A percentile compares a stretch with the other conserved stretches of the same genome.
phyloP scores from a whole-genome alignment of 805 yeast species.

The Barnettozyma sp. region DNA sequence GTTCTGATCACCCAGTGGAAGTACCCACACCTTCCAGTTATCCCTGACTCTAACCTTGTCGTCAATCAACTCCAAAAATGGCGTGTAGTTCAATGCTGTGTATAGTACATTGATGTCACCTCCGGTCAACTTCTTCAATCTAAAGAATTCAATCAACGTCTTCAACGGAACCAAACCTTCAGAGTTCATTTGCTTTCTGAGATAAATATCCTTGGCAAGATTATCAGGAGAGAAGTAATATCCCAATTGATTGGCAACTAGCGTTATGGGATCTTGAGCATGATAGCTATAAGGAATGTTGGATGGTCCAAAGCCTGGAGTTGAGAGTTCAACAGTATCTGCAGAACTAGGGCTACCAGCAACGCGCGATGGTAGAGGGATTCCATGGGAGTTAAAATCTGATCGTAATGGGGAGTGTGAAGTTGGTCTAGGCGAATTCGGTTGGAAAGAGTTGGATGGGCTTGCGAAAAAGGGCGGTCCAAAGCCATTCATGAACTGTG shows the following conservation, averaged over 20 bases:
- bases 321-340: too few relatives aligned
- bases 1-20: constrained; percentile 46
- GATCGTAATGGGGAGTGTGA: constrained; percentile 18
- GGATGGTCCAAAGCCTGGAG: constrained; percentile 12
- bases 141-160: constrained; percentile 61
- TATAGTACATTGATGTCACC: constrained; percentile 40
- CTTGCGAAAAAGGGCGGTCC: constrained; percentile 5
- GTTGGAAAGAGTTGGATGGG: constrained; percentile 1
- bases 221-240: constrained; percentile 89
- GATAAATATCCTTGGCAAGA: constrained; percentile 70
- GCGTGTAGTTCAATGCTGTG: constrained; percentile 13
- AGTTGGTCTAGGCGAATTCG: constrained; percentile 15
- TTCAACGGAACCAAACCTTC: constrained; percentile 65
- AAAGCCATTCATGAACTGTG: constrained; percentile 5
- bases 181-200: constrained; percentile 74
- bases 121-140: constrained; percentile 58
- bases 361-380: too few relatives aligned
- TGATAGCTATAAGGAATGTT: constrained; percentile 12
- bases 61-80: constrained; percentile 26
- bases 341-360: too few relatives aligned
- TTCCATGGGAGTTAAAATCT: constrained; percentile 8
- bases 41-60: constrained; percentile 52
- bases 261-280: constrained; percentile 16
- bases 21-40: constrained; percentile 61
- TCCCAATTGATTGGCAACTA: constrained; percentile 57